These are phyloP conservation scores for Syzygium aromaticum DNA, from an alignment of 345 rosid genomes.

Conservation along the genomic window DNA sequence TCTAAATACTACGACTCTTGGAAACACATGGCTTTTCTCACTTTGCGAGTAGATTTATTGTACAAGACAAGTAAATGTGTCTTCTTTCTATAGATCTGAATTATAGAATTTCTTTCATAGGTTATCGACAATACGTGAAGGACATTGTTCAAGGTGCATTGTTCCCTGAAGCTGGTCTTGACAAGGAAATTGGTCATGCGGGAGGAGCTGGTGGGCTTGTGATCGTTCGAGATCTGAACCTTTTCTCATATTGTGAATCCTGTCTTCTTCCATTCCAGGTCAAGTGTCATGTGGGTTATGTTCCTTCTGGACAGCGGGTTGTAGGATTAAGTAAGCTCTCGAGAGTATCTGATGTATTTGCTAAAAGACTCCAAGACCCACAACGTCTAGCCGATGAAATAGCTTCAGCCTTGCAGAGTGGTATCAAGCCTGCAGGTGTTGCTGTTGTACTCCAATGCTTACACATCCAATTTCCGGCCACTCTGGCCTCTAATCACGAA, in stretches of 20 bases:
- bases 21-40: background rate
- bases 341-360: slow-evolving; percentile 79
- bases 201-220: slow-evolving; percentile 94
- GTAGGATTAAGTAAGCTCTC: slow-evolving; percentile 93
- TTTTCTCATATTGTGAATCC: slow-evolving; percentile 82
- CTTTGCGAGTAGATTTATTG: background rate
- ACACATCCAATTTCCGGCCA: slow-evolving; percentile 67
- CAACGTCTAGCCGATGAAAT: slow-evolving; percentile 72
- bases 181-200: slow-evolving; percentile 59
- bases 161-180: slow-evolving; percentile 86
- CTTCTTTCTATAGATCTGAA: background rate
- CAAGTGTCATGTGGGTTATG: slow-evolving; percentile 81
- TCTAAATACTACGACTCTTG: background rate
- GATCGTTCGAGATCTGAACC: slow-evolving; percentile 76
- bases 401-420: slow-evolving; percentile 68
- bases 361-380: slow-evolving; percentile 82
- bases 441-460: slow-evolving; percentile 78
- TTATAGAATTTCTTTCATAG: slow-evolving; percentile 13
- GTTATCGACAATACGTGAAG: slow-evolving; percentile 63
- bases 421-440: slow-evolving; percentile 78
- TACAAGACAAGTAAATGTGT: background rate
- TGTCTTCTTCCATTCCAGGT: slow-evolving; percentile 93
- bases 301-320: slow-evolving; percentile 71
- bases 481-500: slow-evolving; percentile 35
- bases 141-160: slow-evolving; percentile 81